Base-by-base conservation (phyloP, 140 eudicot species). In the Anethum foeniculum region DNA sequence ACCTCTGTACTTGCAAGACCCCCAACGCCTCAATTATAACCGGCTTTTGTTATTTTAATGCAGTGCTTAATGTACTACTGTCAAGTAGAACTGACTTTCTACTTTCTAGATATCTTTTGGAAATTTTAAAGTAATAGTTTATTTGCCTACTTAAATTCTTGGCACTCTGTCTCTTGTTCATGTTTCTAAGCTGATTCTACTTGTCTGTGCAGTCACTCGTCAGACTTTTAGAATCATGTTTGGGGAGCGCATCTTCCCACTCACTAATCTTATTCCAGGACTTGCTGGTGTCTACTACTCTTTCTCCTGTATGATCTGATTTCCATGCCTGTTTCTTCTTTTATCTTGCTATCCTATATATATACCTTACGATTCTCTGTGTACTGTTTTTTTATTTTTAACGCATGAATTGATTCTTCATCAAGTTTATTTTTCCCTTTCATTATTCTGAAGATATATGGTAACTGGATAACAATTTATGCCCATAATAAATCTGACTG, bases 231-330 rank as follows among this genome's bases (percentile, higher is more conserved):
- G 97, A 95, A 80, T 92, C 92, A 48, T 88, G 91, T 86, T 88
- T 87, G 81, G 97, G 91, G 71, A 90, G 81, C 80, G 38, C 91
- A 25, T 81, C 76, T 48, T 91, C 97, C 89, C 84, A 87, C 91
- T 95, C 99, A 4, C 80, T 92, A 68, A 83, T 90, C 89, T 86
- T 95, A 93, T 95, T 90, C 80, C 95, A 95, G 88, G 99, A 95
- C 81, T 84, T 92, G 81, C 91, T 95, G 74, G 97, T 92, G 84
- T 95, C 99, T 32, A 89, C 97, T 27, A 84, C 92, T 27, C 90
- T 95, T 69, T 77, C 89, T 79, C 99, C 97, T 82, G 99, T 95
- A 92, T 82, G 93, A 64, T 79, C 32, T 8, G 39, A 16, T 64
- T 12, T 39, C 39, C 64, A 41, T 69, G 32, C 77, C 77, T 43